Conservation (phyloP, 257 asterid genomes). For the Echites panduratus region DNA sequence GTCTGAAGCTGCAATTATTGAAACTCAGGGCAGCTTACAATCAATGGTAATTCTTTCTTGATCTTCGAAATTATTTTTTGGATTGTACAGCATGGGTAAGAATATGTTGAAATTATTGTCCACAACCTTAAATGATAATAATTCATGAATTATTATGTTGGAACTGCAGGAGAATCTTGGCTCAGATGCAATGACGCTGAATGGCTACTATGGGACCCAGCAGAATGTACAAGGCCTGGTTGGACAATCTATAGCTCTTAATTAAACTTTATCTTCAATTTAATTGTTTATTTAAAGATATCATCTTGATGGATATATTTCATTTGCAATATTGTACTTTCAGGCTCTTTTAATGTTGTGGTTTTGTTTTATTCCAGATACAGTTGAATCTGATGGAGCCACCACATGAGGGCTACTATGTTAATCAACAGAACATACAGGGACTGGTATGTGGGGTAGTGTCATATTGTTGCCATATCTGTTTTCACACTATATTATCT, state of each 20-base stretch:
- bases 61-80: conserved; percentile 8
- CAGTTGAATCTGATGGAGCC: conserved; percentile 98
- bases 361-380: conserved; percentile 27
- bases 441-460: conserved; percentile 63
- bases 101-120: neutral
- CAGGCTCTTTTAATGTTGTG: neutral
- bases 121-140: neutral
- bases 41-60: conserved; percentile 45
- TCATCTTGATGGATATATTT: neutral
- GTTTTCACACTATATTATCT: neutral
- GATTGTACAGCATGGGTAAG: neutral
- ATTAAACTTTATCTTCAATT: conserved; percentile 3
- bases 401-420: conserved; percentile 78
- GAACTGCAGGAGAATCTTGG: conserved; percentile 56
- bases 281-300: neutral
- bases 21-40: conserved; percentile 57
- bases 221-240: conserved; percentile 91
- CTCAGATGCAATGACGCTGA: conserved; percentile 57
- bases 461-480: neutral
- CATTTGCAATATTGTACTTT: neutral
- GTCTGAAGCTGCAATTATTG: conserved; percentile 49
- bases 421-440: conserved; percentile 63
- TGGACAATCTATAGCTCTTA: conserved; percentile 21
- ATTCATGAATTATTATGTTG: conserved; percentile 15
- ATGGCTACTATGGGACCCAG: conserved; percentile 79